phyloP scores from a whole-genome alignment of 2,329 filamentous ascomycete genomes.

The Fusarium sulawesiense region DNA sequence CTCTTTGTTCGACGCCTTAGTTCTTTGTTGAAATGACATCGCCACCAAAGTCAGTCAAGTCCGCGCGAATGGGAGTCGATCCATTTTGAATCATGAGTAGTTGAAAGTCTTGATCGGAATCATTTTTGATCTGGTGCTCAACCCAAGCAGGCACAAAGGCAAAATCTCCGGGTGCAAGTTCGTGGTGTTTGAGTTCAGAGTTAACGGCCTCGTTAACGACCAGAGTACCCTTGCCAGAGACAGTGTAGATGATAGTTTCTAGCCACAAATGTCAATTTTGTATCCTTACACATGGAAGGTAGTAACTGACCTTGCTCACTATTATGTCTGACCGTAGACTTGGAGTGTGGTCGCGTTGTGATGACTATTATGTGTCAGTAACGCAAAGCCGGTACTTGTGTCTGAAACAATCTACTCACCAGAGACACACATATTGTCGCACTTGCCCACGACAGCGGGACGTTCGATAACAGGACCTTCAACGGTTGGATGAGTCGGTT shows the following conservation, averaged over 20 bases:
- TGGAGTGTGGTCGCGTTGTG: slow-evolving; percentile 70
- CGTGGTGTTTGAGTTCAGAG: slow-evolving; percentile 62
- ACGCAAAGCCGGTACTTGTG: too few relatives aligned
- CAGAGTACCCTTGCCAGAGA: slow-evolving; percentile 70
- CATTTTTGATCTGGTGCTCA: slow-evolving; percentile 77
- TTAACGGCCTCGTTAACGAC: slow-evolving; percentile 68
- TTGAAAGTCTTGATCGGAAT: slow-evolving; percentile 68
- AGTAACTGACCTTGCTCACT: slow-evolving; percentile 69
- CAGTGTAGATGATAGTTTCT: slow-evolving; percentile 77
- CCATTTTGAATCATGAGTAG: slow-evolving; percentile 76
- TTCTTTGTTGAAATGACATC: slow-evolving; percentile 50
- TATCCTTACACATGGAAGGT: background rate
- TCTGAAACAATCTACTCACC: slow-evolving; percentile 56
- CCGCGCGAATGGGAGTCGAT: slow-evolving; percentile 68
- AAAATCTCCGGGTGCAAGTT: slow-evolving; percentile 73
- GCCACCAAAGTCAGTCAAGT: slow-evolving; percentile 72
- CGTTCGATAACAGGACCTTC: slow-evolving; percentile 51
- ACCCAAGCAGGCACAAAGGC: slow-evolving; percentile 76
- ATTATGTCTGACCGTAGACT: slow-evolving; percentile 75
- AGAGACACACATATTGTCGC: slow-evolving; percentile 74
- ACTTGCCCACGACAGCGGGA: slow-evolving; percentile 72
- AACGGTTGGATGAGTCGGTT: slow-evolving; percentile 52
- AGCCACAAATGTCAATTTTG: slow-evolving; percentile 3
- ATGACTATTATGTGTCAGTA: slow-evolving; percentile 58
- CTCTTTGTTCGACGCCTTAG: slow-evolving; percentile 10